phyloP scores from a whole-genome alignment of 208 protist genomes.

The Leishmania aethiopica region DNA sequence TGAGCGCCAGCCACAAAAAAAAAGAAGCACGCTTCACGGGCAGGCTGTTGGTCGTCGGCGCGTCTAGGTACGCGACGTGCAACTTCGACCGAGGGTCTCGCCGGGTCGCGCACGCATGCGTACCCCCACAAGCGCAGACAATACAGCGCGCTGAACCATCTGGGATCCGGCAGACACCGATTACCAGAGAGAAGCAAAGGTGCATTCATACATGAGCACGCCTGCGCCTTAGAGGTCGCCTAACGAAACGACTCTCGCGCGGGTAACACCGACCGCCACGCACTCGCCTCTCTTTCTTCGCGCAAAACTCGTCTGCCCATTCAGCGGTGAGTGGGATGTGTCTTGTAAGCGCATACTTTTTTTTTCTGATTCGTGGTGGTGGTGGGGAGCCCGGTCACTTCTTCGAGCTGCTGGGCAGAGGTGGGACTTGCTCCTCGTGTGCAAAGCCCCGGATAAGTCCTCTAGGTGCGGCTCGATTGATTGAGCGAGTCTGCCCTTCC shows the following conservation, averaged over 20 bases:
- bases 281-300: not conserved
- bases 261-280: not conserved
- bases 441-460: conserved; percentile 38
- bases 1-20: not conserved
- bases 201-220: not conserved
- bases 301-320: too few species aligned
- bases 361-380: not conserved
- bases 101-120: not conserved
- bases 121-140: not conserved
- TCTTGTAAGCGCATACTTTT: not conserved
- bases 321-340: not conserved
- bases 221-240: not conserved
- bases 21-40: not conserved
- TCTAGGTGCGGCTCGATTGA: conserved; percentile 23
- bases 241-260: not conserved
- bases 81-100: not conserved
- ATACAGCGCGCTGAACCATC: not conserved
- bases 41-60: not conserved
- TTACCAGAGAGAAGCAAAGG: not conserved
- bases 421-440: conserved; percentile 17
- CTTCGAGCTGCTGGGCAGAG: conserved; percentile 10
- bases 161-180: not conserved
- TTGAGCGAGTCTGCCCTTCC: conserved; percentile 10
- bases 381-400: not conserved
- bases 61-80: not conserved